A percentile compares a stretch with the other conserved stretches of the same genome.
Conservation (phyloP, 2,329 filamentous ascomycete genomes). For the Exophiala alcalophila region DNA sequence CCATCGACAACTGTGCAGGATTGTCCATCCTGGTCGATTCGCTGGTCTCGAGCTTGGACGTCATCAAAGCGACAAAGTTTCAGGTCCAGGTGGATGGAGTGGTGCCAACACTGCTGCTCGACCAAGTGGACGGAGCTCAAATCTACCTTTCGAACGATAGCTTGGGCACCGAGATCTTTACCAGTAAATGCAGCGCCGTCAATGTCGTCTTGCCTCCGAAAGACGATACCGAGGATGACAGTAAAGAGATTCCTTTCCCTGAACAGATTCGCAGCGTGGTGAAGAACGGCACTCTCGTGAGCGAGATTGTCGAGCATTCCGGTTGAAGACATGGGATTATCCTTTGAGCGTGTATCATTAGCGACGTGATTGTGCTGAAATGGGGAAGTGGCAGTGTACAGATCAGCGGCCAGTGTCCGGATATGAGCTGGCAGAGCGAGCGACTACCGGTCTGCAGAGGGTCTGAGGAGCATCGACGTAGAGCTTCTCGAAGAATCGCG, state of each 20-base stretch:
- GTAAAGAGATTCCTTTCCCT: conserved; percentile 80
- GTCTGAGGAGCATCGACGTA: too few species aligned
- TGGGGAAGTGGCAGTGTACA: too few species aligned
- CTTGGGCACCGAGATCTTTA: conserved; percentile 75
- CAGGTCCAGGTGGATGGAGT: conserved; percentile 86
- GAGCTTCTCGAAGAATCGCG: too few species aligned
- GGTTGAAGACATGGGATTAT: conserved; percentile 52
- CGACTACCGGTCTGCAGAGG: too few species aligned
- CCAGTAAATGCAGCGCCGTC: conserved; percentile 80
- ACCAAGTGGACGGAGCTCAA: conserved; percentile 87
- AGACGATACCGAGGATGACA: conserved; percentile 69
- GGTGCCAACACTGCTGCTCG: conserved; percentile 82
- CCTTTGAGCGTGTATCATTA: conserved; percentile 18
- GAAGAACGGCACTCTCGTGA: conserved; percentile 74
- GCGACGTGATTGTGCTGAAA: conserved; percentile 17
- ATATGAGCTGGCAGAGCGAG: too few species aligned
- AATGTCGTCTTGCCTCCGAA: conserved; percentile 79
- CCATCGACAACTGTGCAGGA: conserved; percentile 82
- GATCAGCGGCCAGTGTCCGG: too few species aligned
- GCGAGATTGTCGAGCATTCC: conserved; percentile 92
- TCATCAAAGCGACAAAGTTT: conserved; percentile 93
- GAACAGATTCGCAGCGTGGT: conserved; percentile 83
- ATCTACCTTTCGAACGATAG: conserved; percentile 83
- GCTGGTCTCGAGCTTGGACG: conserved; percentile 85
- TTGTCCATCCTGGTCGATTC: conserved; percentile 84